Evolutionary conservation across 2,329 filamentous ascomycete species (phyloP).

Genomic region (Cercospora janseana): DNA sequence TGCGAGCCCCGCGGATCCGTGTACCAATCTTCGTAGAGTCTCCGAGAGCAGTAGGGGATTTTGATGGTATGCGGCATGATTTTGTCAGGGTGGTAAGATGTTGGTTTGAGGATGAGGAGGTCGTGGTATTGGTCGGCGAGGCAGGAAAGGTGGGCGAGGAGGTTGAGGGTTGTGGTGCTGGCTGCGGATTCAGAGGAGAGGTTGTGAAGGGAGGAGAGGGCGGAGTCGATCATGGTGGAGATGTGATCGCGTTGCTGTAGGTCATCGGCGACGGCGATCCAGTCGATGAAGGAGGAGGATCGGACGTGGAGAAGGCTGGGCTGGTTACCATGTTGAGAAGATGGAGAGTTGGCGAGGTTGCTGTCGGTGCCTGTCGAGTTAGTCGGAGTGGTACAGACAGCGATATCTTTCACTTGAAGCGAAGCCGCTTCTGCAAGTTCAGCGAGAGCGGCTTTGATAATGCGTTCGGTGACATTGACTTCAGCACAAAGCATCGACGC

Average conservation of each 20-base stretch:
- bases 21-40: constrained; percentile 30
- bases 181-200: constrained; percentile 26
- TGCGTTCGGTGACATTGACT: constrained; percentile 31
- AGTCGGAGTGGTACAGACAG: constrained; percentile 20
- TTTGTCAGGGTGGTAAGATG: constrained; percentile 24
- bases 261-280: constrained; percentile 31
- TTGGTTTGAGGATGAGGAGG: constrained; percentile 30
- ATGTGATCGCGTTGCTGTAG: constrained; percentile 17
- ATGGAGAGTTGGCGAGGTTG: not conserved
- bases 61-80: constrained; percentile 22
- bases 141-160: constrained; percentile 29
- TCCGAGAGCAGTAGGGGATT: constrained; percentile 27
- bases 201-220: constrained; percentile 10
- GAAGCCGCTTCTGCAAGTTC: constrained; percentile 28
- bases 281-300: constrained; percentile 27
- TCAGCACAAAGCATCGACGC: constrained; percentile 31
- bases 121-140: constrained; percentile 30
- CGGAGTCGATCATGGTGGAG: constrained; percentile 15
- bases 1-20: constrained; percentile 6
- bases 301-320: too few species aligned
- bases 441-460: constrained; percentile 29
- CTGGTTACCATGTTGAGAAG: too few species aligned
- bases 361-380: not conserved
- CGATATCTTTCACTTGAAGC: constrained; percentile 23
- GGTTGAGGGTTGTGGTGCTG: constrained; percentile 26